Evolutionary conservation across 805 yeast species (phyloP).

Genomic region (Pichia cephalocereana): DNA sequence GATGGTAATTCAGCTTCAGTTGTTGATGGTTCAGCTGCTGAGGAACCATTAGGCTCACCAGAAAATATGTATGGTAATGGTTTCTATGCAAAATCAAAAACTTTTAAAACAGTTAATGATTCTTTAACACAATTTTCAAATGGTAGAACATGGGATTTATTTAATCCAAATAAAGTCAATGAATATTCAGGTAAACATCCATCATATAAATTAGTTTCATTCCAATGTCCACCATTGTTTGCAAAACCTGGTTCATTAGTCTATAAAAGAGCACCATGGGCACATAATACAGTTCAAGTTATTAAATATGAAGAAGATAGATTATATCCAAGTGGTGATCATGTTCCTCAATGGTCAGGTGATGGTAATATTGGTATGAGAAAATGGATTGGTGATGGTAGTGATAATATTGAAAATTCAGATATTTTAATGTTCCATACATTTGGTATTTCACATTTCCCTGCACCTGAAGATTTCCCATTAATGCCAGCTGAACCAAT

Average conservation of each 20-base stretch:
- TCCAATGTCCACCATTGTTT: slow-evolving; percentile 62
- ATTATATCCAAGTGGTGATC: slow-evolving; percentile 74
- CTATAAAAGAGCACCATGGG: slow-evolving; percentile 78
- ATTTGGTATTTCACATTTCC: slow-evolving; percentile 79
- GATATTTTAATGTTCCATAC: slow-evolving; percentile 74
- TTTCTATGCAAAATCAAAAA: slow-evolving; percentile 54
- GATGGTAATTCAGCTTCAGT: slow-evolving; percentile 66
- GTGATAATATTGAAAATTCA: slow-evolving; percentile 49
- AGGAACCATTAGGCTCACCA: slow-evolving; percentile 51
- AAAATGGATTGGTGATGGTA: slow-evolving; percentile 59
- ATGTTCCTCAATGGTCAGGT: slow-evolving; percentile 67
- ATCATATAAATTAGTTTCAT: slow-evolving; percentile 67
- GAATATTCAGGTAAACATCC: slow-evolving; percentile 68
- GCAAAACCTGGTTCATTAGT: slow-evolving; percentile 70
- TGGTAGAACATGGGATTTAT: slow-evolving; percentile 68
- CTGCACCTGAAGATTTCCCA: slow-evolving; percentile 86
- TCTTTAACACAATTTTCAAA: slow-evolving; percentile 57
- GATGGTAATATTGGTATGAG: slow-evolving; percentile 59
- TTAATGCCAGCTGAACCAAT: slow-evolving; percentile 84
- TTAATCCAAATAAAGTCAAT: slow-evolving; percentile 61
- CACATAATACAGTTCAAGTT: slow-evolving; percentile 55
- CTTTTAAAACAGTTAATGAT: slow-evolving; percentile 60
- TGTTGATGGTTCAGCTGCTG: slow-evolving; percentile 54
- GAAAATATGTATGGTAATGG: slow-evolving; percentile 75
- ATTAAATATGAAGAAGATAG: slow-evolving; percentile 66